phyloP scores from a whole-genome alignment of 192 early-diverging fungal genomes.

The Phycomyces blakesleeanus region DNA sequence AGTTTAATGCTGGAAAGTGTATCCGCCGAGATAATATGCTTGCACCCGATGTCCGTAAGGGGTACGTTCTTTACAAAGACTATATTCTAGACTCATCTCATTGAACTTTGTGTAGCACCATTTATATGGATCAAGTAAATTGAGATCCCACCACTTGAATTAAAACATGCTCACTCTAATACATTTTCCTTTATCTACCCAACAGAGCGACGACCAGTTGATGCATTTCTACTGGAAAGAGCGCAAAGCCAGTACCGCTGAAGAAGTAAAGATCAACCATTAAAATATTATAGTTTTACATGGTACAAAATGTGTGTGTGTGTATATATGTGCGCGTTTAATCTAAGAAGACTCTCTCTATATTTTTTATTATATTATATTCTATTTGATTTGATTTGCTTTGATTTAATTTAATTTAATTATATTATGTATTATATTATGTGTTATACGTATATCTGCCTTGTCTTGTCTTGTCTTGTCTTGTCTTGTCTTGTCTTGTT shows the following conservation, averaged over 20 bases:
- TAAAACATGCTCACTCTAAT: not conserved
- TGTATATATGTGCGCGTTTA: not conserved
- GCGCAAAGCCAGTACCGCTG: slow-evolving; percentile 39
- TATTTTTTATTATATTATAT: too few relatives aligned
- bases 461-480: too few relatives aligned
- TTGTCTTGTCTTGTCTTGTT: too few relatives aligned
- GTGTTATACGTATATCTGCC: not conserved
- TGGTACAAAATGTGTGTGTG: not conserved
- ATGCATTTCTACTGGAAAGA: slow-evolving; percentile 84
- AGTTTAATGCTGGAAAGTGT: slow-evolving; percentile 76
- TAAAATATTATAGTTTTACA: not conserved
- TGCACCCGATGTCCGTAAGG: slow-evolving; percentile 70
- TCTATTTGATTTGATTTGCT: too few relatives aligned
- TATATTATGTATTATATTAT: not conserved
- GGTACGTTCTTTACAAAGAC: slow-evolving; percentile 32
- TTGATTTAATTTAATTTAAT: too few relatives aligned
- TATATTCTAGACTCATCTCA: not conserved
- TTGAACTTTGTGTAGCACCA: slow-evolving; percentile 14
- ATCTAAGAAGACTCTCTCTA: too few relatives aligned
- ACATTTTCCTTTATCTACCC: not conserved
- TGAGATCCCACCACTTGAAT: not conserved
- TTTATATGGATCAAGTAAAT: slow-evolving; percentile 60
- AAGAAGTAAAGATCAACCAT: slow-evolving; percentile 40
- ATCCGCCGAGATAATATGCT: slow-evolving; percentile 64
- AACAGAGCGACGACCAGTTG: slow-evolving; percentile 58